phyloP scores from a whole-genome alignment of 192 early-diverging fungal species.

The Gigaspora rosea region DNA sequence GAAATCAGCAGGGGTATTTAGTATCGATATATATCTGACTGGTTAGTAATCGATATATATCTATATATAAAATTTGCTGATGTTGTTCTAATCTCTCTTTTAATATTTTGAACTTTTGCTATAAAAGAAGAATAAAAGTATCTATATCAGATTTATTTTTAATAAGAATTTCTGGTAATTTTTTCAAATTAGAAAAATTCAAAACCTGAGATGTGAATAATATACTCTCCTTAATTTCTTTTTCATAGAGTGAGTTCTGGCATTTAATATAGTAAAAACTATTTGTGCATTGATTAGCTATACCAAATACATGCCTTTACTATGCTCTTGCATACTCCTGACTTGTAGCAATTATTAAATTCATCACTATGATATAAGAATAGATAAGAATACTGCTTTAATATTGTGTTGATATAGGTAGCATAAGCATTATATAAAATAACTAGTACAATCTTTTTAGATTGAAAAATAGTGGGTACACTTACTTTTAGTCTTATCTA shows the following conservation, averaged over 20 bases:
- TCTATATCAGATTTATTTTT: no score
- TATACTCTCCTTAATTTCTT: neutral
- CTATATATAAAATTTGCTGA: no score
- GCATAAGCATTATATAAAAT: neutral
- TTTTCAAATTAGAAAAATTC: no score
- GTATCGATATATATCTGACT: no score
- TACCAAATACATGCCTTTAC: neutral
- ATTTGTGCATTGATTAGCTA: neutral
- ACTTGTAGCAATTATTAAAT: neutral
- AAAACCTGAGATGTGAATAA: no score
- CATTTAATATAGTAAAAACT: constrained; percentile 4
- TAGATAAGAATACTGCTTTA: constrained; percentile 9
- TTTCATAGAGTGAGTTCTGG: neutral
- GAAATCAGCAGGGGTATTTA: no score
- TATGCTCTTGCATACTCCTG: neutral
- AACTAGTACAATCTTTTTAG: neutral
- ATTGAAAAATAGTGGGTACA: neutral
- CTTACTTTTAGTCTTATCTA: no score
- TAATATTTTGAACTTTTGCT: no score
- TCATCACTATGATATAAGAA: neutral
- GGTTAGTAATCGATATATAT: no score
- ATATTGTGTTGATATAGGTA: neutral
- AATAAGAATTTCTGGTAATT: no score
- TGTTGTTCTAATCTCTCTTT: no score
- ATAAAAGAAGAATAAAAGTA: no score